A percentile compares a stretch with the other conserved stretches of the same genome.
Conservation (phyloP, 164 flowering plant species). For the Sextonia rubra region DNA sequence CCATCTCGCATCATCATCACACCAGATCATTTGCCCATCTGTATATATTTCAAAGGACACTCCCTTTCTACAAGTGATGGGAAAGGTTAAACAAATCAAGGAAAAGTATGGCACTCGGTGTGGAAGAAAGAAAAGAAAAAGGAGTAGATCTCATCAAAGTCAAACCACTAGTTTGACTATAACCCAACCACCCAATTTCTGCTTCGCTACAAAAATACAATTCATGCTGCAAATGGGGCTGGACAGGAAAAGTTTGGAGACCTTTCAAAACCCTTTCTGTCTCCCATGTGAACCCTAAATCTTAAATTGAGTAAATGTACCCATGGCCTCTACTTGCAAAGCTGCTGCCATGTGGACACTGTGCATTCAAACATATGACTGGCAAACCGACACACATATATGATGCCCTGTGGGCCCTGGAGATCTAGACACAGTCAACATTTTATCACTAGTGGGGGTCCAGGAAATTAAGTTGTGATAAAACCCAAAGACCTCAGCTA, state of each 20-base stretch:
- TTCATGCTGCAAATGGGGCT: background rate
- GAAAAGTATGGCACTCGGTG: background rate
- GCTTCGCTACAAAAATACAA: background rate
- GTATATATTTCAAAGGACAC: background rate
- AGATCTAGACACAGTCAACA: background rate
- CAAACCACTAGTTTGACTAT: slow-evolving; percentile 3
- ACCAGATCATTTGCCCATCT: no score
- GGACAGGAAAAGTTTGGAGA: background rate
- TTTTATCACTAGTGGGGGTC: no score
- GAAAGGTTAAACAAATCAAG: background rate
- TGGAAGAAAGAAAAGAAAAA: background rate
- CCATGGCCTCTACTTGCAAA: background rate
- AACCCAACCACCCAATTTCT: slow-evolving; percentile 1
- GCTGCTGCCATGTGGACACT: background rate
- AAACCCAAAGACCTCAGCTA: no score
- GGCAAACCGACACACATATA: background rate
- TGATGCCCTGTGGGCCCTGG: background rate
- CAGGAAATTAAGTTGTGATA: no score
- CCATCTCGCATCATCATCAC: no score
- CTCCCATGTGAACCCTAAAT: background rate
- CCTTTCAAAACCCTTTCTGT: no score
- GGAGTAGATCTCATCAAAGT: background rate
- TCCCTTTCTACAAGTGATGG: background rate
- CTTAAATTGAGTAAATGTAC: background rate
- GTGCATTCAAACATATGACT: background rate